Percentiles rank a stretch among this genome's conserved stretches.
Conservation (phyloP, 1,284 basidiomycete species). For the Tetrapyrgos nigripes region DNA sequence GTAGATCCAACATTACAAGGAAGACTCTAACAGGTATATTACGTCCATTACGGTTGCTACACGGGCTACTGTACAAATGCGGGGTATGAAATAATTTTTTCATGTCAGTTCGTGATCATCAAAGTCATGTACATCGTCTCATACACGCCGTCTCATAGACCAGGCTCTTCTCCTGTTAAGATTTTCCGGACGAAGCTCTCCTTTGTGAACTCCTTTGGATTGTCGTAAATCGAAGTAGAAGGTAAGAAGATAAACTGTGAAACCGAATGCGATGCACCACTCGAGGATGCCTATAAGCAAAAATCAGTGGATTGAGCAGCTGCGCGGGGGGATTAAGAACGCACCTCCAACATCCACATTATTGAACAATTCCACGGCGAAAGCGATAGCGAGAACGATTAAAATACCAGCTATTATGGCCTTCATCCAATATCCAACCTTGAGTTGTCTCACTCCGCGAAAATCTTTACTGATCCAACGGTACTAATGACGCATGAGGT, state of each 20-base stretch:
- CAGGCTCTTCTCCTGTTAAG: not conserved
- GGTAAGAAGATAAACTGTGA: slow-evolving; percentile 72
- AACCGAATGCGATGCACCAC: slow-evolving; percentile 76
- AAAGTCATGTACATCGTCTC: too few relatives aligned
- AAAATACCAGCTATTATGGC: slow-evolving; percentile 61
- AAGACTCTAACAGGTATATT: too few relatives aligned
- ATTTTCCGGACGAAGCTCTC: slow-evolving; percentile 36
- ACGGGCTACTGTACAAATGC: too few relatives aligned
- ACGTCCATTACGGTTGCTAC: too few relatives aligned
- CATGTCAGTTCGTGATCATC: too few relatives aligned
- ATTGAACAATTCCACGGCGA: slow-evolving; percentile 57
- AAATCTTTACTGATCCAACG: slow-evolving; percentile 70
- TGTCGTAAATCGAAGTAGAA: slow-evolving; percentile 71
- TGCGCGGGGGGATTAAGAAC: slow-evolving; percentile 16
- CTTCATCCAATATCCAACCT: slow-evolving; percentile 66
- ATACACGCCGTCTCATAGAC: not conserved
- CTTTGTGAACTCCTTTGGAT: slow-evolving; percentile 52
- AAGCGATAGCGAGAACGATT: slow-evolving; percentile 65
- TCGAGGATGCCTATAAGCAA: slow-evolving; percentile 60
- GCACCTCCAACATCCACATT: slow-evolving; percentile 58
- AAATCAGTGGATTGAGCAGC: not conserved
- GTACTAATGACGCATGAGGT: slow-evolving; percentile 45
- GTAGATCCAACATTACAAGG: too few relatives aligned
- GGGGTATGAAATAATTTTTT: too few relatives aligned
- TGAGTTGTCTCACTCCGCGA: slow-evolving; percentile 49